These are phyloP conservation scores for Ganoderma multipileum DNA, from an alignment of 1,284 basidiomycete genomes.

Conservation along the genomic window DNA sequence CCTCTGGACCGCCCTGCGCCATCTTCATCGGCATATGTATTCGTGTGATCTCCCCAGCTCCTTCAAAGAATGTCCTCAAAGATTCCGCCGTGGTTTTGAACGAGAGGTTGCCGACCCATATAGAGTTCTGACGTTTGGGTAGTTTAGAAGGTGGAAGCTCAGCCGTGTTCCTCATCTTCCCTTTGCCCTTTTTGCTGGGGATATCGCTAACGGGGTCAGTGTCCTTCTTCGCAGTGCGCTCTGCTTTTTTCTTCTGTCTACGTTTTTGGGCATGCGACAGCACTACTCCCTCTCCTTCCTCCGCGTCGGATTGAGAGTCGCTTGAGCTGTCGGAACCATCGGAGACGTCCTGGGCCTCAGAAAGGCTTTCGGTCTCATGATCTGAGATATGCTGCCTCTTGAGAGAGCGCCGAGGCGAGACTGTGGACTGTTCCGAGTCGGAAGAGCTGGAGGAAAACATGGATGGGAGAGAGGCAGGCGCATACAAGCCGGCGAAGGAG, in stretches of 20 bases:
- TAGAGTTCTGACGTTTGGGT: constrained; percentile 75
- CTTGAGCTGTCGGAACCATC: constrained; percentile 17
- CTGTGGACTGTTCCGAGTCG: constrained; percentile 26
- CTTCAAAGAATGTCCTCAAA: constrained; percentile 76
- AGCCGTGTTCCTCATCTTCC: constrained; percentile 35
- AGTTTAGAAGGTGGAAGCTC: constrained; percentile 39
- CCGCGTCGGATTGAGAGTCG: constrained; percentile 30
- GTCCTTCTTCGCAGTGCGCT: constrained; percentile 31
- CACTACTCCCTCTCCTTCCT: constrained; percentile 45
- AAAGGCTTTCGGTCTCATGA: constrained; percentile 8
- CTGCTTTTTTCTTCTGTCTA: constrained; percentile 62
- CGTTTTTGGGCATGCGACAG: constrained; percentile 79
- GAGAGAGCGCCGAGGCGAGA: constrained; percentile 13
- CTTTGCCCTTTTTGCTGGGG: constrained; percentile 53
- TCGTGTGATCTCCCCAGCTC: constrained; percentile 74
- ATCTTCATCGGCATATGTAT: constrained; percentile 77
- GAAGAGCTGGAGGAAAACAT: constrained; percentile 32
- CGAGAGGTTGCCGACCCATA: constrained; percentile 96
- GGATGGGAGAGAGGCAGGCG: not conserved
- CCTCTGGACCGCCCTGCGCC: constrained; percentile 36
- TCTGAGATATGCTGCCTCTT: constrained; percentile 20
- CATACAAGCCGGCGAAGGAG: not conserved
- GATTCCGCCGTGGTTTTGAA: constrained; percentile 87
- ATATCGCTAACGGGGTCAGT: constrained; percentile 7
- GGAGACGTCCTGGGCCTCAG: constrained; percentile 10